Conservation (phyloP, 140 eudicot species). For the Erigeron philadelphicus region DNA sequence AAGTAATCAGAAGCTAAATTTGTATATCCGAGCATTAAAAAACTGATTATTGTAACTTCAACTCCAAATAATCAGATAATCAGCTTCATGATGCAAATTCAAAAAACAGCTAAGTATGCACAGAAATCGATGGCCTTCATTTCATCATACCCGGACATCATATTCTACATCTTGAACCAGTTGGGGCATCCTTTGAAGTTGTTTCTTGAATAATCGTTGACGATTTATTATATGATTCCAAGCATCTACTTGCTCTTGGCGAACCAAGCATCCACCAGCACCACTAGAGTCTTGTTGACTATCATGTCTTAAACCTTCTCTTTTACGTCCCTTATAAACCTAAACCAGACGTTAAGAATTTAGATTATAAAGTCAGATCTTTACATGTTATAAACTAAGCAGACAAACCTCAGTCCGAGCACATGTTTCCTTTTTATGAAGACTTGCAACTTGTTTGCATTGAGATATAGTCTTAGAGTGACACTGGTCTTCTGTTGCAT, state of each 20-base stretch:
- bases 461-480: conserved; percentile 17
- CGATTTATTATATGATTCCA: conserved; percentile 68
- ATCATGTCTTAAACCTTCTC: conserved; percentile 51
- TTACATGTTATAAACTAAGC: neutral
- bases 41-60: neutral
- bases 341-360: conserved; percentile 7
- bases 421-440: conserved; percentile 46
- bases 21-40: no score
- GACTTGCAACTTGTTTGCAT: conserved; percentile 19
- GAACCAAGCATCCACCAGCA: conserved; percentile 43
- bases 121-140: neutral
- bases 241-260: conserved; percentile 77
- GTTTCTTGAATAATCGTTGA: conserved; percentile 36
- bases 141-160: conserved; percentile 60
- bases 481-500: conserved; percentile 35
- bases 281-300: conserved; percentile 26
- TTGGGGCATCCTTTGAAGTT: conserved; percentile 37
- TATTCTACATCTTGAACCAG: conserved; percentile 40
- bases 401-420: conserved; percentile 65
- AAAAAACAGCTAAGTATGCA: conserved; percentile 4
- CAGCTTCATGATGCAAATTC: neutral
- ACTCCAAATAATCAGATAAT: neutral
- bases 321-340: conserved; percentile 65
- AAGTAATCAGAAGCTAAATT: no score
- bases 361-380: conserved; percentile 1